Evolutionary conservation across 768 basidiomycete species (phyloP), one percentile per base, ranked within the genome.

Genomic region (Mycena rosella): DNA sequence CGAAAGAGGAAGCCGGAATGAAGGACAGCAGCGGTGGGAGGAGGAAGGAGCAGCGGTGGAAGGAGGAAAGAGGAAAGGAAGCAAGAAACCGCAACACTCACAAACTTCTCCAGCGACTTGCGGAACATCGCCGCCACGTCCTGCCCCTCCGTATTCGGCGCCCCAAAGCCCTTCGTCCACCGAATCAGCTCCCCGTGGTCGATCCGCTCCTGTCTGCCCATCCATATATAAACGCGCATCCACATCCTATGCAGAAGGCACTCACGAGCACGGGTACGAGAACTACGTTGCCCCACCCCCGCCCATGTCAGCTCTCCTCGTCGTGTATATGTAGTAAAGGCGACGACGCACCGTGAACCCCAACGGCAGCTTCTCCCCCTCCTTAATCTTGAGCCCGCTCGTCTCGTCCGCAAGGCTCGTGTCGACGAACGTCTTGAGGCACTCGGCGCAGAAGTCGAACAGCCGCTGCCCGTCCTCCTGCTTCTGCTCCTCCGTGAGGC

Each of bases 111-210:
- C 51, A 99, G 87, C 17, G 94, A 91, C 62, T 89, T 80, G 54
- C 89, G 88, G 83, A 99, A 97, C 95, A 99, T 96, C 42, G 85
- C 93, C 5, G 95, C 96, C 15, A 97, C 96, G 74, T 99, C 95
- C 60, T 87, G 83, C 20, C 96, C 96, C 79, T 99, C 98, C 20
- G 95, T 96, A 76, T 96, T 95, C 6, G 87, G 77, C 0, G 93
- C 93, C 34, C 96, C 96, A 74, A 99, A 99, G 70, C 98, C 98
- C 80, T 99, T 99, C n/a, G 98, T 99, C 98, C 98, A 99, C 20
- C 97, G 92, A 74, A 98, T 96, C 40, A 99, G 90, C 67, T 88
- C 87, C 26, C 96, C 97, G 68, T 98, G 95, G 78, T 99, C 96
- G 70, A 99, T 99, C 60, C 88, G 86, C 42, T 91, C 87, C 85